Percentiles rank a stretch among this genome's conserved stretches.
These are phyloP conservation scores for Vitis hybrid DNA, from an alignment of 177 flowering plant species.

Conservation along the genomic window DNA sequence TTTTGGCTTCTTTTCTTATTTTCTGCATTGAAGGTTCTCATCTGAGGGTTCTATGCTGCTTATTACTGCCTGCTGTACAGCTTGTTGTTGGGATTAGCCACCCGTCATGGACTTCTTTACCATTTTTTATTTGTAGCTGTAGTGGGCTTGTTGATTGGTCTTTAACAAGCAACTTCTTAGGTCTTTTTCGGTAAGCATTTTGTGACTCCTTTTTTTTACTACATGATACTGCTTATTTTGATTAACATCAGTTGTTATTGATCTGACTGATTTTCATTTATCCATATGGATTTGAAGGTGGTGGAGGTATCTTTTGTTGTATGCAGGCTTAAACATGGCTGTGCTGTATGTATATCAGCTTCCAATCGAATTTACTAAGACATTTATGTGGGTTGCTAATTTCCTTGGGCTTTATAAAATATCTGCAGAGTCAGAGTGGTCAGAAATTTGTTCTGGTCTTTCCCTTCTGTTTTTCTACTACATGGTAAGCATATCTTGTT, in stretches of 20 bases:
- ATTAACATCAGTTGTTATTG: background rate
- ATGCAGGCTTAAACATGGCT: conserved; percentile 50
- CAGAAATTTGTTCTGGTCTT: conserved; percentile 49
- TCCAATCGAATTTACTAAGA: conserved; percentile 46
- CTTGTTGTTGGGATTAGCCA: conserved; percentile 65
- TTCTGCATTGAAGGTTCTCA: conserved; percentile 51
- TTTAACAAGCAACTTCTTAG: conserved; percentile 71
- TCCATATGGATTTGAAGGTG: conserved; percentile 48
- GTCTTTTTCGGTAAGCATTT: conserved; percentile 55
- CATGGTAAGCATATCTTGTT: conserved; percentile 40
- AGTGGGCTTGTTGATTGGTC: conserved; percentile 76
- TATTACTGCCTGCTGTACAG: conserved; percentile 61
- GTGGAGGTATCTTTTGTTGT: conserved; percentile 67
- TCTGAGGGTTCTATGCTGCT: conserved; percentile 58
- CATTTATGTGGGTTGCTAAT: conserved; percentile 30
- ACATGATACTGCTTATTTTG: background rate
- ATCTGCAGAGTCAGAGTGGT: conserved; percentile 52
- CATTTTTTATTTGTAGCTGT: conserved; percentile 73
- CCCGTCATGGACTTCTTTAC: conserved; percentile 76
- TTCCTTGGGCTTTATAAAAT: conserved; percentile 61
- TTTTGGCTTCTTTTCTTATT: conserved; percentile 14
- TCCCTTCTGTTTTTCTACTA: conserved; percentile 56
- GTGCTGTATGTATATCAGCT: conserved; percentile 65
- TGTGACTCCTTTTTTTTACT: background rate
- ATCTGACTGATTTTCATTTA: conserved; percentile 9